Percentiles rank a stretch among this genome's conserved stretches.
phyloP scores from a whole-genome alignment of 192 early-diverging fungal species.

The Gigaspora rosea region DNA sequence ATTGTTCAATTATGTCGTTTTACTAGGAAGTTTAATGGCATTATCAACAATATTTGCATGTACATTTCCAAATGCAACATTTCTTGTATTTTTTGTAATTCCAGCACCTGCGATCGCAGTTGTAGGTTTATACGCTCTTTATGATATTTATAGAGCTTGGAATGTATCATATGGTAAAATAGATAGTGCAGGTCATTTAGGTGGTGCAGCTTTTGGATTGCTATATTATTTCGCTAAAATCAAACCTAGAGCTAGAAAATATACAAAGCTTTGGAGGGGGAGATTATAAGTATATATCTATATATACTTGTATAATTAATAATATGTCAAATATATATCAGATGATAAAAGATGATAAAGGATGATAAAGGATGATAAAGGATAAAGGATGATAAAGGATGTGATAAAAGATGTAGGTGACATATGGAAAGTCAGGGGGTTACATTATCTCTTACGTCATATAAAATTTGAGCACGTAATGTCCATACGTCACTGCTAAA shows the following conservation, averaged over 20 bases:
- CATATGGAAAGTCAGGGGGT: too few relatives aligned
- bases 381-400: too few relatives aligned
- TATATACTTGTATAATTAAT: too few relatives aligned
- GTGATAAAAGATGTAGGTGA: too few relatives aligned
- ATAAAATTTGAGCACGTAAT: too few relatives aligned
- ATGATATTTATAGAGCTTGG: constrained; percentile 41
- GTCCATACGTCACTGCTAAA: too few relatives aligned
- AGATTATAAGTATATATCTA: too few relatives aligned
- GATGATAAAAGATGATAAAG: too few relatives aligned
- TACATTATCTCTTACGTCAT: too few relatives aligned
- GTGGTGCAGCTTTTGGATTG: constrained; percentile 40
- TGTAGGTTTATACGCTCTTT: constrained; percentile 42
- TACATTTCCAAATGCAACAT: constrained; percentile 38
- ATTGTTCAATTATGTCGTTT: background rate
- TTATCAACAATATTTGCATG: constrained; percentile 45
- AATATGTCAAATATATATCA: too few relatives aligned
- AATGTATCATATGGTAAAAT: constrained; percentile 29
- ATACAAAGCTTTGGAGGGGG: background rate
- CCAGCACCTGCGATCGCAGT: constrained; percentile 45
- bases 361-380: too few relatives aligned
- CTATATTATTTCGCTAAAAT: constrained; percentile 42
- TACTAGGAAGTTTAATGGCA: constrained; percentile 32
- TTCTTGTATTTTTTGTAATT: constrained; percentile 44
- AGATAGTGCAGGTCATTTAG: constrained; percentile 44
- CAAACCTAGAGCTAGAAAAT: constrained; percentile 7